These are phyloP conservation scores for Nannochloropsis gaditana DNA, from an alignment of 108 stramenopile genomes.

Conservation along the genomic window DNA sequence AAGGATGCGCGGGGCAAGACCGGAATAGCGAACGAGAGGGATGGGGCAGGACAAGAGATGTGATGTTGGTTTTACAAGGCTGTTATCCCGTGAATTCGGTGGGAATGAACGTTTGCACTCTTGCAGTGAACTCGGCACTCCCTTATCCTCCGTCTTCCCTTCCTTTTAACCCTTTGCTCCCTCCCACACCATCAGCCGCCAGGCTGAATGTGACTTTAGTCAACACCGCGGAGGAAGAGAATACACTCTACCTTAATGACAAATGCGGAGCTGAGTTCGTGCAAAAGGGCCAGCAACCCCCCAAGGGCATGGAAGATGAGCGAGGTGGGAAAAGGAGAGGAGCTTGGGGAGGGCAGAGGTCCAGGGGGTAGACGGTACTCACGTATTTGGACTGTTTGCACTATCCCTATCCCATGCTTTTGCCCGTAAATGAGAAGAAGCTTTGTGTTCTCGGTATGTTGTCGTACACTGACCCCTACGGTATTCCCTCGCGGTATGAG, in stretches of 20 bases:
- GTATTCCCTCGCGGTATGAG: too few species aligned
- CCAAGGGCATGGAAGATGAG: conserved; percentile 41
- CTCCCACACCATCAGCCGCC: neutral
- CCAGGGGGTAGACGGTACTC: neutral
- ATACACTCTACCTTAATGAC: conserved; percentile 69
- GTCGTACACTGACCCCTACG: too few species aligned
- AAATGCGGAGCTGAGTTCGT: conserved; percentile 91
- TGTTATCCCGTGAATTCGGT: neutral
- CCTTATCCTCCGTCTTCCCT: neutral
- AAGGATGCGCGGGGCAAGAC: neutral
- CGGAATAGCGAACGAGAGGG: neutral
- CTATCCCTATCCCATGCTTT: too few species aligned
- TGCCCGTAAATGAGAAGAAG: too few species aligned
- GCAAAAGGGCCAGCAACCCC: conserved; percentile 73
- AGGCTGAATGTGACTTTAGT: neutral
- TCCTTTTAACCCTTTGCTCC: neutral
- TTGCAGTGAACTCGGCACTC: neutral
- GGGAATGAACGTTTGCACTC: neutral
- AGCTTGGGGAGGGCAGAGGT: neutral
- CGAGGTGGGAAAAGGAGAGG: neutral
- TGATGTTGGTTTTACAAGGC: neutral
- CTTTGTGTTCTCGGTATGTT: too few species aligned
- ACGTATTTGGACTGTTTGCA: neutral
- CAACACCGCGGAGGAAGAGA: conserved; percentile 60
- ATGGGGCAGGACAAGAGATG: neutral